A percentile compares a stretch with the other conserved stretches of the same genome.
These are phyloP conservation scores for Ganoderma resinaceum DNA, from an alignment of 1,284 basidiomycete genomes.

Conservation along the genomic window DNA sequence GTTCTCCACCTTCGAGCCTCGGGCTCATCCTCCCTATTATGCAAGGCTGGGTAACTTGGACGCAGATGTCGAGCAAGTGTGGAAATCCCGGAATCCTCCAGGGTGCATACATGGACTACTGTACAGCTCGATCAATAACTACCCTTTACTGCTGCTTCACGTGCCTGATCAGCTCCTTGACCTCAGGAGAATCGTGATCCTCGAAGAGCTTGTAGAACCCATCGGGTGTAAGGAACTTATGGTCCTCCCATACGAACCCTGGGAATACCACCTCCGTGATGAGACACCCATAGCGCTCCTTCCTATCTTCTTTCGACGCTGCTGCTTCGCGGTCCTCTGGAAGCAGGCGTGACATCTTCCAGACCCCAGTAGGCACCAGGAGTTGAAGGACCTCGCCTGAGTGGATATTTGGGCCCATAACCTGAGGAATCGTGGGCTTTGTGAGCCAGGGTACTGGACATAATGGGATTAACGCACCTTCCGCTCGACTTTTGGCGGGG, in stretches of 20 bases:
- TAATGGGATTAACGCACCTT: slow-evolving; percentile 33
- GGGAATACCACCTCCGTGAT: slow-evolving; percentile 59
- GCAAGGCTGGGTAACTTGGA: too few relatives aligned
- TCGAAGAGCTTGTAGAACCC: slow-evolving; percentile 44
- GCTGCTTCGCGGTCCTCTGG: slow-evolving; percentile 43
- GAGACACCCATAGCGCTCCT: slow-evolving; percentile 47
- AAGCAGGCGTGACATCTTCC: slow-evolving; percentile 57
- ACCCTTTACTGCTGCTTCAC: slow-evolving; percentile 19
- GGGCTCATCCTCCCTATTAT: too few relatives aligned
- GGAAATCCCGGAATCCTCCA: not conserved
- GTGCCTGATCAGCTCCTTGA: slow-evolving; percentile 25
- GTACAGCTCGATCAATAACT: not conserved
- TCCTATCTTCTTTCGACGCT: slow-evolving; percentile 18
- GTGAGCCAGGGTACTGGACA: too few relatives aligned
- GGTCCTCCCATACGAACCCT: slow-evolving; percentile 58
- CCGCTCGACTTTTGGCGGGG: slow-evolving; percentile 45
- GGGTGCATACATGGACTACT: not conserved
- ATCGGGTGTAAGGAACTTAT: slow-evolving; percentile 46
- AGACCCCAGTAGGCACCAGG: slow-evolving; percentile 53
- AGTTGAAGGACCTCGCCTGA: slow-evolving; percentile 52
- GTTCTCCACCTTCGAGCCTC: too few relatives aligned
- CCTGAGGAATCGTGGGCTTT: slow-evolving; percentile 18
- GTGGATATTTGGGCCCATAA: slow-evolving; percentile 49
- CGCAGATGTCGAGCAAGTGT: not conserved
- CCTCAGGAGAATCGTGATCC: slow-evolving; percentile 27